phyloP scores from a whole-genome alignment of 139 green algal species.

The Nannochloris sp. region DNA sequence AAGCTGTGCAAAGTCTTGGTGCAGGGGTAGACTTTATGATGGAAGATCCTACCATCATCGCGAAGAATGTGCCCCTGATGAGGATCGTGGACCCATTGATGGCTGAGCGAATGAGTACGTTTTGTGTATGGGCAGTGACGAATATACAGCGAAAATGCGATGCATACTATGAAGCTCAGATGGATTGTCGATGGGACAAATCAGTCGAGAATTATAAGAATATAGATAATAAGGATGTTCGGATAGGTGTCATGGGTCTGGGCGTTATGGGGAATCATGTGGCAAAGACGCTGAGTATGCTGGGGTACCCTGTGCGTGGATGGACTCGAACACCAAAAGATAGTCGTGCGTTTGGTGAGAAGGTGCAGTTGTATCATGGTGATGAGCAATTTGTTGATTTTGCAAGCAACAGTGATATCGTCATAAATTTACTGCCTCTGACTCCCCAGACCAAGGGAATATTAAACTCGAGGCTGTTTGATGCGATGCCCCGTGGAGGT shows the following conservation, averaged over 20 bases:
- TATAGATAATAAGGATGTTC: slow-evolving; percentile 24
- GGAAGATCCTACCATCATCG: slow-evolving; percentile 20
- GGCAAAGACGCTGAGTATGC: slow-evolving; percentile 12
- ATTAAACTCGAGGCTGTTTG: slow-evolving; percentile 35
- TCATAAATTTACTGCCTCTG: slow-evolving; percentile 51
- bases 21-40: slow-evolving; percentile 46
- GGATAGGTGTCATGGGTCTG: slow-evolving; percentile 19
- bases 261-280: slow-evolving; percentile 10
- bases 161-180: slow-evolving; percentile 21
- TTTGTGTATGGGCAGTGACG: slow-evolving; percentile 40
- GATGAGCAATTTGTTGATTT: slow-evolving; percentile 25
- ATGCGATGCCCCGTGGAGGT: slow-evolving; percentile 32
- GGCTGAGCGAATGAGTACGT: slow-evolving; percentile 52
- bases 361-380: slow-evolving; percentile 19
- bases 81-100: slow-evolving; percentile 51
- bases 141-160: slow-evolving; percentile 22
- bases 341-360: neutral
- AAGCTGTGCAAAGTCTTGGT: slow-evolving; percentile 39
- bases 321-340: slow-evolving; percentile 31
- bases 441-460: slow-evolving; percentile 40
- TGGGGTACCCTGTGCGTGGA: slow-evolving; percentile 41
- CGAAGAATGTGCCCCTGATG: slow-evolving; percentile 29
- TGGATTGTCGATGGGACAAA: slow-evolving; percentile 22
- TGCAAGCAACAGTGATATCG: slow-evolving; percentile 25
- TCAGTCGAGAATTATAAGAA: slow-evolving; percentile 19